A percentile compares a stretch with the other conserved stretches of the same genome.
phyloP scores from a whole-genome alignment of 2,329 filamentous ascomycete genomes.

The Colletotrichum melonis region DNA sequence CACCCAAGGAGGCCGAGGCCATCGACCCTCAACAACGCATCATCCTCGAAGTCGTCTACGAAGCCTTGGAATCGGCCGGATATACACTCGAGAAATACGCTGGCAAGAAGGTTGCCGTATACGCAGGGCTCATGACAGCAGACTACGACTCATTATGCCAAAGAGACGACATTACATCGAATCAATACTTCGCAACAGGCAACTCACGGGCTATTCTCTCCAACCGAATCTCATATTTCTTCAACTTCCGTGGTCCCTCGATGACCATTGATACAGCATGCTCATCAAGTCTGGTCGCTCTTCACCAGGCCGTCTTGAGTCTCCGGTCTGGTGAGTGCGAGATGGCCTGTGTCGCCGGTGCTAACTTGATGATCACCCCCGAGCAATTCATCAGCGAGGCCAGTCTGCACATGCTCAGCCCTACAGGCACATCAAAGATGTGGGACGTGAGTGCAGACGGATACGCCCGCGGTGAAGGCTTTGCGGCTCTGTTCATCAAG shows the following conservation, averaged over 20 bases:
- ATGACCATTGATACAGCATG: constrained; percentile 60
- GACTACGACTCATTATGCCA: constrained; percentile 45
- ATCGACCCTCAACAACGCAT: constrained; percentile 49
- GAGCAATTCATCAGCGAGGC: constrained; percentile 38
- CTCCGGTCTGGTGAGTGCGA: constrained; percentile 47
- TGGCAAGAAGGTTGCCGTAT: constrained; percentile 37
- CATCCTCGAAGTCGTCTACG: constrained; percentile 49
- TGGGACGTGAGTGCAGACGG: constrained; percentile 58
- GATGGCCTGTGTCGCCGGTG: constrained; percentile 46
- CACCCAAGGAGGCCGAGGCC: constrained; percentile 41
- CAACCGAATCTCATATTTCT: constrained; percentile 54
- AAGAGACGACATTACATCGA: constrained; percentile 41
- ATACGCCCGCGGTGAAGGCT: constrained; percentile 61
- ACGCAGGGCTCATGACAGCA: constrained; percentile 39
- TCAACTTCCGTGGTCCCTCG: constrained; percentile 52
- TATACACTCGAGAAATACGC: constrained; percentile 37
- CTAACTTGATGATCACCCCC: constrained; percentile 40
- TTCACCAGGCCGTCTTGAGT: constrained; percentile 53
- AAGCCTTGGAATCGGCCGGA: constrained; percentile 43
- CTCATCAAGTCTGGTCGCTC: constrained; percentile 54
- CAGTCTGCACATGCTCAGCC: constrained; percentile 41
- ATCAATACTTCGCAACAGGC: constrained; percentile 47
- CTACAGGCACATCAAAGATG: constrained; percentile 45
- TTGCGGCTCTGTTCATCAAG: constrained; percentile 56
- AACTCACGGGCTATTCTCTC: constrained; percentile 48